phyloP scores from a whole-genome alignment of 192 early-diverging fungal species.

The Coemansia guatemalensis region DNA sequence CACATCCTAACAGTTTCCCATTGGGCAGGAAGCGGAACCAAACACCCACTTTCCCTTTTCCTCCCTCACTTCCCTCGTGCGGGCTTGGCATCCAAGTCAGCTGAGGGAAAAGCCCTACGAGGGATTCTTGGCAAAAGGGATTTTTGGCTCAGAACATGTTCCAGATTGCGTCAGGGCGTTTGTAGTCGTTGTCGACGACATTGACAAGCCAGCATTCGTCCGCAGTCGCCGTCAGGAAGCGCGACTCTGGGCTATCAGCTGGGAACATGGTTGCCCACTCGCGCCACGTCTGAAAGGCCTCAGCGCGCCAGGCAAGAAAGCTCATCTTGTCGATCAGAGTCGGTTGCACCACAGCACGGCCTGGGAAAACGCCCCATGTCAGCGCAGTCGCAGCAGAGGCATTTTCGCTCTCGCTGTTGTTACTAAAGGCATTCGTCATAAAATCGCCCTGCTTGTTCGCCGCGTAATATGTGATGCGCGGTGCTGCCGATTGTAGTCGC shows the following conservation, averaged over 20 bases:
- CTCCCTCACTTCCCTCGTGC: no score
- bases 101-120: neutral
- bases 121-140: neutral
- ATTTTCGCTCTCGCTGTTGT: neutral
- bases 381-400: slow-evolving; percentile 60
- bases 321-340: slow-evolving; percentile 90
- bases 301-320: slow-evolving; percentile 96
- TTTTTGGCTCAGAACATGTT: slow-evolving; percentile 22
- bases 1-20: no score
- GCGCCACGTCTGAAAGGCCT: slow-evolving; percentile 92
- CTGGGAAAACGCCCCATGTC: slow-evolving; percentile 99
- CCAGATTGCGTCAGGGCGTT: slow-evolving; percentile 57
- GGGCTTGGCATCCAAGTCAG: no score
- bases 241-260: slow-evolving; percentile 39
- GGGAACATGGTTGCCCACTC: slow-evolving; percentile 85
- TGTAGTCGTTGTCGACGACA: slow-evolving; percentile 94
- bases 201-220: slow-evolving; percentile 89
- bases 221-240: slow-evolving; percentile 62
- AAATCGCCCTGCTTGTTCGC: slow-evolving; percentile 77
- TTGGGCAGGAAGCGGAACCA: no score
- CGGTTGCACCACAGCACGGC: slow-evolving; percentile 93
- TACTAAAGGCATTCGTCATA: slow-evolving; percentile 56
- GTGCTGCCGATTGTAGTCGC: slow-evolving; percentile 61
- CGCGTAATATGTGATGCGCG: slow-evolving; percentile 88
- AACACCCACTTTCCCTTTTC: no score